Percentiles rank a stretch among this genome's conserved stretches.
Conservation (phyloP, 169 alveolate species). For the Plasmodium vinckei region DNA sequence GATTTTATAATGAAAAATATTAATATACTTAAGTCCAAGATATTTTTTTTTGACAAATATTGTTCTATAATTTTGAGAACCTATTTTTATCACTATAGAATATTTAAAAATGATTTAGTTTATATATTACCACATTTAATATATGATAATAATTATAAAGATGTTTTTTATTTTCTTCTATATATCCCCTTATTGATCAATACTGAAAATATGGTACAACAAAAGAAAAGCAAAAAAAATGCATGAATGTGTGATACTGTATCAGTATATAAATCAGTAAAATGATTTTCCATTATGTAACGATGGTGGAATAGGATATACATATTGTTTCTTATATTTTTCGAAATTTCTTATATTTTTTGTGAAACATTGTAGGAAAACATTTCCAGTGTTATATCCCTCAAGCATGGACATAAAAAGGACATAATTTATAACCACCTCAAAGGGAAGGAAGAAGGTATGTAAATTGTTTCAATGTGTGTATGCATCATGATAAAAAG, state of each 20-base stretch:
- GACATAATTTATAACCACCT: not conserved
- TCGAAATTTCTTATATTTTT: too few relatives aligned
- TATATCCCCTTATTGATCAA: constrained; percentile 25
- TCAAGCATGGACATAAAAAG: not conserved
- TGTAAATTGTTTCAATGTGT: not conserved
- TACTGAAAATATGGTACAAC: constrained; percentile 24
- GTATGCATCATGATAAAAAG: not conserved
- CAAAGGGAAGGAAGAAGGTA: constrained; percentile 1
- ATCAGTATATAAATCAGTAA: too few relatives aligned
- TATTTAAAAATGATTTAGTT: constrained; percentile 46
- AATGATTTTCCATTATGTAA: too few relatives aligned
- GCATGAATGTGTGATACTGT: too few relatives aligned
- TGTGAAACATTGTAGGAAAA: not conserved
- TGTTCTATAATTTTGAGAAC: constrained; percentile 17
- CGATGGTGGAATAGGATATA: too few relatives aligned
- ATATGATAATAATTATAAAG: constrained; percentile 42
- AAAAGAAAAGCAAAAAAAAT: not conserved
- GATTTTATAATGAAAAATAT: constrained; percentile 42
- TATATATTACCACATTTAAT: constrained; percentile 28
- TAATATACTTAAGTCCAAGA: constrained; percentile 16
- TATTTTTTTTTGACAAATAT: constrained; percentile 39
- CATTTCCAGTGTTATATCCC: too few relatives aligned
- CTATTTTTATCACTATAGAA: constrained; percentile 40
- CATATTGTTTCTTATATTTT: too few relatives aligned
- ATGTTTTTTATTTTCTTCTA: constrained; percentile 25